Evolutionary conservation across 805 yeast species (phyloP), one percentile per base, ranked within the genome.

Genomic region (Ogataea pignaliae): DNA sequence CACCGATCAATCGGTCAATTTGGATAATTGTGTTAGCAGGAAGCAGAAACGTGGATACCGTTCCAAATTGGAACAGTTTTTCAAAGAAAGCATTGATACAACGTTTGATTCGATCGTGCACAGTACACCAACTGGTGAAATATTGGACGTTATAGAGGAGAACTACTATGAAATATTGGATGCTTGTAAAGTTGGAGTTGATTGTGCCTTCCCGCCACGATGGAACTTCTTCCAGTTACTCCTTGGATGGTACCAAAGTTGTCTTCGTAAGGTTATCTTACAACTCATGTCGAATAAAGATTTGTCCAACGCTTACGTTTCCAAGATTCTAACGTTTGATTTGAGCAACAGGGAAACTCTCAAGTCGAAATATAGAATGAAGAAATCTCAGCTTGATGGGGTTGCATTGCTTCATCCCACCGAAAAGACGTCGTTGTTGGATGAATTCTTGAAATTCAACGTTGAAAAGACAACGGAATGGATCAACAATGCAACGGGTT

Each of bases 131-230:
- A 77, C 73, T 40, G 48, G 43, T 8, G 45, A 49, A 3, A 79
- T 88, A 1, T 71, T 86, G 45, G 83, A 83, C 34, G 80, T 85
- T 52, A 65, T 90, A 43, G 83, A 81, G 45, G 57, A 59, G 14
- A 91, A 97, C 90, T 75, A 89, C 15, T 88, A 84, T 61, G 83
- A 84, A 52, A 97, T 91, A 55, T 66, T 93, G 43, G 64, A 74
- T 29, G 75, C 83, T 44, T 88, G 85, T 4, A 75, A 78, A 44
- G 75, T 75, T 17, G 80, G 80, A 29, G 66, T 88, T 18, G 63
- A 71, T 2, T 69, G 69, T 12, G 72, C 82, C 41, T 81, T 87
- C 47, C 97, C 98, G 0, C 56, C 59, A 15, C 70, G 75, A 44
- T 93, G 98, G 97, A 71, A 80, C 38, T 71, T 91, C 30, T 79